Conservation (phyloP, 108 stramenopile genomes). For the Poteriospumella lacustris region DNA sequence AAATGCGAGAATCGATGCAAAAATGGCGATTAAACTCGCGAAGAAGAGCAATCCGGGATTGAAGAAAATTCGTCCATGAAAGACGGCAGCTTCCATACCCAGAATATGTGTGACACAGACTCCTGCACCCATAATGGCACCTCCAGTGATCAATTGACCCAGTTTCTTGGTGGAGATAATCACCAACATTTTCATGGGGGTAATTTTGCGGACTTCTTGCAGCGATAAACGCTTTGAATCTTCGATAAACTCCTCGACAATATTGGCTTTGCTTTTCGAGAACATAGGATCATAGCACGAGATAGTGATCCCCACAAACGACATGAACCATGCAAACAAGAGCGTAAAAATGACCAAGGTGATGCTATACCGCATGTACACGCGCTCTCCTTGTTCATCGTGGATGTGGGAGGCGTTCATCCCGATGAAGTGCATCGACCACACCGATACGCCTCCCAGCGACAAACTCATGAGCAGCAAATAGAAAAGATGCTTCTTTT, state of each 20-base stretch:
- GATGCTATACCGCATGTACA: neutral
- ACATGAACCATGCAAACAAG: neutral
- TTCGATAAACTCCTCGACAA: neutral
- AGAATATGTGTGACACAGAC: neutral
- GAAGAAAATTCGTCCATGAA: neutral
- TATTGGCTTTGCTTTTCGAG: neutral
- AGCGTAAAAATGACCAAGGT: neutral
- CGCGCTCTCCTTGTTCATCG: neutral
- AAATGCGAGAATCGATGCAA: neutral
- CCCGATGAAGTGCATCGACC: conserved; percentile 8
- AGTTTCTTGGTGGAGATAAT: neutral
- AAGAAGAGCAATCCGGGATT: neutral
- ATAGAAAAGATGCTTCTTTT: too few species aligned
- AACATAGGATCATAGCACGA: neutral
- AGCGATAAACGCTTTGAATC: neutral
- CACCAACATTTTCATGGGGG: neutral
- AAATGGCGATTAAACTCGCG: neutral
- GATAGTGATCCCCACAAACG: neutral
- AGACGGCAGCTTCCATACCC: neutral
- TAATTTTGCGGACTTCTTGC: neutral
- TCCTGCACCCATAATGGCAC: neutral
- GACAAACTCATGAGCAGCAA: too few species aligned
- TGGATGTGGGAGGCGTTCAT: neutral
- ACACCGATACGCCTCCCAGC: neutral
- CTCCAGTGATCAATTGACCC: conserved; percentile 1